Evolutionary conservation across 257 asterid species (phyloP).

Genomic region (Anisodus acutangulus): DNA sequence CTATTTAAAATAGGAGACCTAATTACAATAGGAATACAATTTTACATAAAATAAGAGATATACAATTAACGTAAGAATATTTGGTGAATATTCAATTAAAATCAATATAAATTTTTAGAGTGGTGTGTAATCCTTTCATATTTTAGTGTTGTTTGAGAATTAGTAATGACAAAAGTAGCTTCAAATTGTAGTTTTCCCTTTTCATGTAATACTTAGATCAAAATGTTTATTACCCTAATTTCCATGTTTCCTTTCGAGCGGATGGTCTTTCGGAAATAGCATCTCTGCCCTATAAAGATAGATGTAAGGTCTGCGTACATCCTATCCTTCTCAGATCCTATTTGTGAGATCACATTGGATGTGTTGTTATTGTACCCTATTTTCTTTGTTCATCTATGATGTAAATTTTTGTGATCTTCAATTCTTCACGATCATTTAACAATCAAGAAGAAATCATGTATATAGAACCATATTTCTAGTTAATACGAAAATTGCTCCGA

Average conservation of each 20-base stretch:
- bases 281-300: too few species aligned
- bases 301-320: too few species aligned
- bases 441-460: not conserved
- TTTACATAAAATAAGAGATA: too few species aligned
- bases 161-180: not conserved
- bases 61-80: too few species aligned
- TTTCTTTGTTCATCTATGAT: not conserved
- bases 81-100: not conserved
- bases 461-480: not conserved
- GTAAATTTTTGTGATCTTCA: not conserved
- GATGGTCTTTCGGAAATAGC: too few species aligned
- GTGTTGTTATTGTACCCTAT: not conserved
- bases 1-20: too few species aligned
- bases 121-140: not conserved
- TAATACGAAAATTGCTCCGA: not conserved
- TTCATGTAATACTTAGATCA: not conserved
- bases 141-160: not conserved
- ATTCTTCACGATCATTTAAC: not conserved
- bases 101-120: not conserved
- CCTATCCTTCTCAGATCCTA: rapidly evolving
- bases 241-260: not conserved
- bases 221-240: not conserved
- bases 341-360: too few species aligned
- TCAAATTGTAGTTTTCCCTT: not conserved
- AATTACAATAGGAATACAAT: too few species aligned